These are phyloP conservation scores for Pichia sp. DNA, from an alignment of 1,139 yeast genomes.

Conservation along the genomic window DNA sequence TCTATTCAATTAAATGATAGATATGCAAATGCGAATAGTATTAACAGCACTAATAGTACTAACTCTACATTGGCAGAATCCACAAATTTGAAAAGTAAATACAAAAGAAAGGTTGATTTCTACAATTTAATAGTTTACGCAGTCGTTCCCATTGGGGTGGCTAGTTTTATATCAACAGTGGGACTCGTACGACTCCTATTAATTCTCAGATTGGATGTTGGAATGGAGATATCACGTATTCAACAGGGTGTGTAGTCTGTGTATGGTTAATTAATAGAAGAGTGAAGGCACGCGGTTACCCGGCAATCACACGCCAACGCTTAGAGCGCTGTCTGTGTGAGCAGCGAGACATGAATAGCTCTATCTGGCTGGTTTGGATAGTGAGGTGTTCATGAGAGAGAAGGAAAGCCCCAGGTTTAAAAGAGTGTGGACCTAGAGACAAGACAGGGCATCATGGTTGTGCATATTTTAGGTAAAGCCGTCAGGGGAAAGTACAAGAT, in stretches of 20 bases:
- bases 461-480: slow-evolving; percentile 69
- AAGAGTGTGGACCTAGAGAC: too few relatives aligned
- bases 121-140: slow-evolving; percentile 91
- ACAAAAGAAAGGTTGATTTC: slow-evolving; percentile 63
- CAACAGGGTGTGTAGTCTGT: slow-evolving; percentile 5
- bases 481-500: slow-evolving; percentile 47
- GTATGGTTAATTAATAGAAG: neutral
- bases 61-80: slow-evolving; percentile 2
- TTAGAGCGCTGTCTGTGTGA: too few relatives aligned
- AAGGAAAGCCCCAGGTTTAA: too few relatives aligned
- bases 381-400: too few relatives aligned
- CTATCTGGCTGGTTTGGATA: too few relatives aligned
- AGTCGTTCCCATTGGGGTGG: slow-evolving; percentile 93
- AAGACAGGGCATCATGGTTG: slow-evolving; percentile 49
- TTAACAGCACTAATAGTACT: slow-evolving; percentile 6
- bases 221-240: slow-evolving; percentile 25
- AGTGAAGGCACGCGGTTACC: neutral
- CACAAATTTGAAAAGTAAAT: slow-evolving; percentile 29
- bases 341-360: too few relatives aligned
- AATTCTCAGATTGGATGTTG: slow-evolving; percentile 69
- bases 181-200: slow-evolving; percentile 70
- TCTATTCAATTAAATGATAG: neutral
- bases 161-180: slow-evolving; percentile 88
- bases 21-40: neutral
- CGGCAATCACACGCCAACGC: neutral